Evolutionary conservation across 164 flowering plant genomes (phyloP), one percentile per base, ranked within the genome.

Genomic region (Chloranthus sessilifolius): DNA sequence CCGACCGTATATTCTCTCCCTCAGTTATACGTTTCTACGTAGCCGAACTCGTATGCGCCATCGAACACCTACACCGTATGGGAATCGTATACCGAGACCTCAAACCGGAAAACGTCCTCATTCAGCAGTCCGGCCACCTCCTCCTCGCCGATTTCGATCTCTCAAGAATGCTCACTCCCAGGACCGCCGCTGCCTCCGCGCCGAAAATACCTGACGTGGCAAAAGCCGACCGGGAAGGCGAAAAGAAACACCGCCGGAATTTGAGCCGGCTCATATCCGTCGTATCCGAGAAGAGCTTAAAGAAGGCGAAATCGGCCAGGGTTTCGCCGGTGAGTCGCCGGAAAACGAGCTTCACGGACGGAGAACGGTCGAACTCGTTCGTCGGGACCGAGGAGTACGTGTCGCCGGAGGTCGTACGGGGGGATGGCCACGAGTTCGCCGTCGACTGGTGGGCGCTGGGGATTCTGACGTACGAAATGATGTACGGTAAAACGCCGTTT

Each of bases 361-460:
- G 68, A 5, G 68, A 66, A 47, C 59, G 65, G 50, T 59, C 74
- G 36, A 55, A 66, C 57, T 70, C 71, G 47, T 70, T 70, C 24
- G 74, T 70, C 0, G 95, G 99, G 0, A 92, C 97, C 28, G 95
- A 86, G 44, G 99, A 92, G 65, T 87, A 90, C 75, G 81, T 90
- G 5, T 52, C 98, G 23, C 98, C 96, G 38, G 98, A 90, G 65
- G 82, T 92, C 0, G 75, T 92, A 0, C 65, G 81, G 0, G 95
- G 92, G 6, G 87, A 82, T 21, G 99, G 99, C 5, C 97, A 92
- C 66, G 97, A 84, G 49, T 88, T 81, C 76, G 71, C 85, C 43
- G 95, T 86, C 15, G 95, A 92, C 53, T 88, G 97, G 99, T 92
- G 97, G 99, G 95, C 95, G 3, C 62, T 92, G 0, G 97, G 99